Base-by-base conservation (phyloP, 495 filamentous ascomycete species). In the Lasiosphaeris hirsuta region DNA sequence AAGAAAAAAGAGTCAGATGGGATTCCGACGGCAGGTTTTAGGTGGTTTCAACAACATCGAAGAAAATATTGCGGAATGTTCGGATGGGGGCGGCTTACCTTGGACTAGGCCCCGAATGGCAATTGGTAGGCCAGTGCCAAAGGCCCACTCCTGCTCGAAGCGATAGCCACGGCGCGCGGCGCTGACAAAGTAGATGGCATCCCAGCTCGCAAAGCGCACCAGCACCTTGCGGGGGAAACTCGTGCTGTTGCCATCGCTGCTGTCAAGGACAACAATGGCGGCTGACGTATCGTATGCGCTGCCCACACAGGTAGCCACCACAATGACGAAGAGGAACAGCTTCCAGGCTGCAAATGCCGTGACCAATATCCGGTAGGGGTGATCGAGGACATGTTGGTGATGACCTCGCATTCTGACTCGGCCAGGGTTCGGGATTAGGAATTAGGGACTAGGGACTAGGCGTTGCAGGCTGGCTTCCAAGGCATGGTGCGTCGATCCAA, bases 101-200 rank as follows among this genome's bases (percentile, higher is more conserved):
- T 58, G 59, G 23, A 66, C 43, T 36, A 75, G 18, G 38, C 51
- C 60, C 14, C 63, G 67, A 33, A 91, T 69, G 37, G 83, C 51
- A 44, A 76, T 71, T 4, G 86, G 79, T 57, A 86, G 84, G 1
- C 84, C 84, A 69, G 78, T 83, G 17, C 90, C 87, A 75, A 96
- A 98, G 1, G 95, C 94, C 92, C 92, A 97, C 73, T 97, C 91
- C 73, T 98, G 95, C 72, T 98, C 94, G 72, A 87, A 92, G 9
- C 86, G 49, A 59, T 97, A 91, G 18, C 90, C 92, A 35, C 85
- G 75, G 53, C 80, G 75, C 0, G 90, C 85, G 43, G 76, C 70
- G 53, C 85, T 81, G 36, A 86, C 74, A 63, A 89, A 97, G 69
- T 96, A 97, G 51, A 98, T 85, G 37, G 89, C 86, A 66, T 98